Conservation (phyloP, 108 stramenopile genomes). For the Seminavis robusta region DNA sequence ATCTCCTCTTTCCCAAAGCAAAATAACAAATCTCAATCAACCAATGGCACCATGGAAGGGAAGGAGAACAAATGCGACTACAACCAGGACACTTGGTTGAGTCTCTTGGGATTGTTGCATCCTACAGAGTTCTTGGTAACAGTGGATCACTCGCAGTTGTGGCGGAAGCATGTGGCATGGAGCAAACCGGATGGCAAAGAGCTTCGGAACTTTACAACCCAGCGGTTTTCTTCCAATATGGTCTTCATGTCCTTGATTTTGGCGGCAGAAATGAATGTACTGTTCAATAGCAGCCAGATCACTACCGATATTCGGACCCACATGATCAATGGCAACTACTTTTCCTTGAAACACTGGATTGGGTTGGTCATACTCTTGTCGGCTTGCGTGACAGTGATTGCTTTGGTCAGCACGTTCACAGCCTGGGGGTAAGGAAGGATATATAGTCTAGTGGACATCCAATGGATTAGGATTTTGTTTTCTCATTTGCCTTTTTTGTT, state of each 20-base stretch:
- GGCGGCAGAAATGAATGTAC: conserved; percentile 23
- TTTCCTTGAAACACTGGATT: conserved; percentile 29
- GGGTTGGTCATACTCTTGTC: conserved; percentile 35
- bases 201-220: conserved; percentile 22
- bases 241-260: conserved; percentile 43
- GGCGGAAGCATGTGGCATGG: conserved; percentile 23
- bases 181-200: conserved; percentile 14
- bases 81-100: conserved; percentile 6
- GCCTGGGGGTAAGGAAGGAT: too few relatives aligned
- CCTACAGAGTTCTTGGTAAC: conserved; percentile 18
- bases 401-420: conserved; percentile 47
- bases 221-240: conserved; percentile 40
- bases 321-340: conserved; percentile 4
- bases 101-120: conserved; percentile 1
- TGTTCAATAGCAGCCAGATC: conserved; percentile 30
- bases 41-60: too few relatives aligned
- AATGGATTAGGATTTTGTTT: too few relatives aligned
- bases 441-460: too few relatives aligned
- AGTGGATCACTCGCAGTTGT: conserved; percentile 15
- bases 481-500: too few relatives aligned
- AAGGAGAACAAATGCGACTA: too few relatives aligned
- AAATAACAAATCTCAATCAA: too few relatives aligned
- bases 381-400: conserved; percentile 30
- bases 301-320: conserved; percentile 18
- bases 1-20: too few relatives aligned